Evolutionary conservation across 192 early-diverging fungal genomes (phyloP), one percentile per base, ranked within the genome.

Genomic region (Coemansia sp.): DNA sequence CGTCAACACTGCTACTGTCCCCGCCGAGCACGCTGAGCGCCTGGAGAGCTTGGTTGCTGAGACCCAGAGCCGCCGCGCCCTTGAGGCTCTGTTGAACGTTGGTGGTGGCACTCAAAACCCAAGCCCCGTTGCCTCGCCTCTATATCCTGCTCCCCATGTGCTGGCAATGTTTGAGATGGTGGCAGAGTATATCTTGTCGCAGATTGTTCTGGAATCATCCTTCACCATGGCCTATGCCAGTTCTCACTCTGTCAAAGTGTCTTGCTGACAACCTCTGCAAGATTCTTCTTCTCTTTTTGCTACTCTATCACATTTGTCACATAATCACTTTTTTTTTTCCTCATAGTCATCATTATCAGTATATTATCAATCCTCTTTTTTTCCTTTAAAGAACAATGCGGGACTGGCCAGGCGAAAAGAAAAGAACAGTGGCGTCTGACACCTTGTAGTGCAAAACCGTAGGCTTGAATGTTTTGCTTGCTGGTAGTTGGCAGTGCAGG

Each of bases 371-470:
- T 44, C 16, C 13, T 7, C n/a, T 7, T 18, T 13, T 12, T 27
- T 7, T 18, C 15, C 7, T 27, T 69, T 39, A 74, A 6, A 81
- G 67, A 37, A 81, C 74, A 4, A 61, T 75, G 38, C 69, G 74
- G n/a, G 78, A 72, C 64, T 81, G 78, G 5, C 78, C 73, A 0
- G 78, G 78, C 45, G 78, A 75, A 35, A 81, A 81, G 52, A 81
- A 81, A 41, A 67, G 69, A 9, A 81, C 78, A 0, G 69, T 69
- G 5, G 78, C 59, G 56, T 75, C 78, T 0, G 78, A 64, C 1
- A 81, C 70, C 11, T 41, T 39, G 56, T 81, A 81, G 58, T 75
- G 78, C 45, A 75, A 39, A 4, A 55, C 34, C 20, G 39, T 61
- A 0, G 78, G 74, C 60, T 73, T 81, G 70, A 81, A 81, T 24